Evolutionary conservation across 2,329 filamentous ascomycete genomes (phyloP).

Genomic region (Fusarium sacchari): DNA sequence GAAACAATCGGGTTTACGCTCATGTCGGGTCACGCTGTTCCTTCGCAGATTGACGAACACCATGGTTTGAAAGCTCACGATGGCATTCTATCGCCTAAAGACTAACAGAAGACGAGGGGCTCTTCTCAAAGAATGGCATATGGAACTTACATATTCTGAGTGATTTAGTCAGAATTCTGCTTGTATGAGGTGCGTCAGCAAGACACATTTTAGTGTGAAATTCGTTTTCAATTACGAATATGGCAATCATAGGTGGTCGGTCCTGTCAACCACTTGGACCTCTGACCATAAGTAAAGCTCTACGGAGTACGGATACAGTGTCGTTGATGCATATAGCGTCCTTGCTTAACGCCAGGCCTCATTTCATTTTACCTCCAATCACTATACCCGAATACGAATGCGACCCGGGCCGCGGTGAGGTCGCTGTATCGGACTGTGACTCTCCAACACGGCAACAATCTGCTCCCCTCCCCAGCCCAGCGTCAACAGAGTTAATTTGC

Average conservation of each 20-base stretch:
- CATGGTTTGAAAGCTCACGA: not conserved
- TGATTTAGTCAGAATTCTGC: not conserved
- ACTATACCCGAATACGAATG: constrained; percentile 23
- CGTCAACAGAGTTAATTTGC: not conserved
- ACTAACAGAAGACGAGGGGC: not conserved
- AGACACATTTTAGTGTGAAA: not conserved
- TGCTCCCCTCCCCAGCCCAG: not conserved
- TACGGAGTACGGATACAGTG: too few relatives aligned
- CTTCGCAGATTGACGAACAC: constrained; percentile 7
- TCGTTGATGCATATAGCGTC: not conserved
- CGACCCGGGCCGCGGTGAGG: not conserved
- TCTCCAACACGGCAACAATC: not conserved
- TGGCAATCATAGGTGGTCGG: not conserved
- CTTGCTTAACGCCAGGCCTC: constrained; percentile 2
- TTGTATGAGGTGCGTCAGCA: not conserved
- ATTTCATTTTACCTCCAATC: not conserved
- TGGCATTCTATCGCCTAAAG: not conserved
- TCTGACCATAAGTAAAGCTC: not conserved
- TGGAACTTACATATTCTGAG: not conserved
- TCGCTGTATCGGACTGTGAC: not conserved
- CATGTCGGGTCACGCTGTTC: not conserved
- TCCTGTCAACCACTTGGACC: not conserved
- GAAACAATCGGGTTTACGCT: constrained; percentile 22
- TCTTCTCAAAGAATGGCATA: not conserved
- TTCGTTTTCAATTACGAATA: not conserved